Evolutionary conservation across 805 yeast genomes (phyloP), one percentile per base, ranked within the genome.

Genomic region (Candida schatavii): DNA sequence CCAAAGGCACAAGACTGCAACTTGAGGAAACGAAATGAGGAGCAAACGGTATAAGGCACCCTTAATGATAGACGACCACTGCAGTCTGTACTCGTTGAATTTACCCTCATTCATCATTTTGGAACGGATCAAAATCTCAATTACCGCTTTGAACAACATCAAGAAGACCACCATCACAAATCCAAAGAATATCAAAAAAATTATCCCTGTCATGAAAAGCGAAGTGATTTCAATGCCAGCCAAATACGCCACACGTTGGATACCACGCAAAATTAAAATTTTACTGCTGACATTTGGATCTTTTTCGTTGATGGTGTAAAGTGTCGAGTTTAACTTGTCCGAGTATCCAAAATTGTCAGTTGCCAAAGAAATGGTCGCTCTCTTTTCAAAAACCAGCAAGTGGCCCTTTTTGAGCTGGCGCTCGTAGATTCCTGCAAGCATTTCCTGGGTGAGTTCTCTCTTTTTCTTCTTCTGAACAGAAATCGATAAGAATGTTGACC

Each of bases 41-140:
- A 87, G 78, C 55, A 90, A 73, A 59, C 99, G 77, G 72, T 83
- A 93, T 45, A 93, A 63, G 5, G 93, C 78, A 38, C 99, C 99
- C 63, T 90, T 91, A 55, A 87, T 80, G 54, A 88, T 78, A n/a
- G 77, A 72, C 18, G 80, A 69, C 97, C 96, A 93, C 53, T 88
- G 85, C 42, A 70, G 72, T 61, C 99, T 80, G 61, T 82, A 91
- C 46, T 83, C 89, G 42, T 72, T 66, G 59, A 88, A 86, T 61
- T 82, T 82, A 31, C 81, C 77, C 34, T 78, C 78, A 44, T 74
- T 74, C 69, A 87, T 74, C 14, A 75, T 56, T 23, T 80, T 76
- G 3, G 84, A 62, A 50, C 81, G 74, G 26, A 82, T 75, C 39
- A 74, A 70, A 37, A 78, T 74, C 62, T 82, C 96, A 64, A 77